A percentile compares a stretch with the other conserved stretches of the same genome.
Evolutionary conservation across 768 basidiomycete genomes (phyloP).

Genomic region (Lyophyllum decastes): DNA sequence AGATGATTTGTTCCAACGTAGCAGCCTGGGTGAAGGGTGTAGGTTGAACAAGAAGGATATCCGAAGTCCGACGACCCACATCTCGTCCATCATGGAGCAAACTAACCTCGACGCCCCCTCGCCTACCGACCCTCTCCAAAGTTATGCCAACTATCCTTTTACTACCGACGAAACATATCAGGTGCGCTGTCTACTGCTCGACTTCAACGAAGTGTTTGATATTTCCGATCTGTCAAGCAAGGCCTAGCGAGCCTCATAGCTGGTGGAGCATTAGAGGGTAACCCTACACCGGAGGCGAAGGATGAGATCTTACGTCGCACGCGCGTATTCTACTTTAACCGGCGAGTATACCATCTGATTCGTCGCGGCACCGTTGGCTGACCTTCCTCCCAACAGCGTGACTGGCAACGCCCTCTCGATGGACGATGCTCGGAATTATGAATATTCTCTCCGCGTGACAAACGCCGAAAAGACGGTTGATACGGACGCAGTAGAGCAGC

Average conservation of each 20-base stretch:
- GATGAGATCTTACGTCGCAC: slow-evolving; percentile 54
- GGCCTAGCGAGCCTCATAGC: slow-evolving; percentile 61
- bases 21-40: too few relatives aligned
- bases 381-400: slow-evolving; percentile 24
- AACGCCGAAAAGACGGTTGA: neutral
- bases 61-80: neutral
- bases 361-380: neutral
- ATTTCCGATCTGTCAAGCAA: slow-evolving; percentile 46
- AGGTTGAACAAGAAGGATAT: neutral
- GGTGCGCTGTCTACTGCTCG: slow-evolving; percentile 34
- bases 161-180: slow-evolving; percentile 58
- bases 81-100: neutral
- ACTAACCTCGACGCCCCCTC: neutral
- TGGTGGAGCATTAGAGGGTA: slow-evolving; percentile 36
- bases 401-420: slow-evolving; percentile 43
- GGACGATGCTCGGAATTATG: slow-evolving; percentile 41
- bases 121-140: slow-evolving; percentile 6
- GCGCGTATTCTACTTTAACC: slow-evolving; percentile 75
- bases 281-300: slow-evolving; percentile 35
- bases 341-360: slow-evolving; percentile 27
- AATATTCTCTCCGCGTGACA: slow-evolving; percentile 17
- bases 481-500: neutral
- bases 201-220: slow-evolving; percentile 7
- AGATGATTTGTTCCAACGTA: neutral
- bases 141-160: slow-evolving; percentile 52